These are phyloP conservation scores for Helotiales sp. DNA, from an alignment of 2,329 filamentous ascomycete species.

Conservation along the genomic window DNA sequence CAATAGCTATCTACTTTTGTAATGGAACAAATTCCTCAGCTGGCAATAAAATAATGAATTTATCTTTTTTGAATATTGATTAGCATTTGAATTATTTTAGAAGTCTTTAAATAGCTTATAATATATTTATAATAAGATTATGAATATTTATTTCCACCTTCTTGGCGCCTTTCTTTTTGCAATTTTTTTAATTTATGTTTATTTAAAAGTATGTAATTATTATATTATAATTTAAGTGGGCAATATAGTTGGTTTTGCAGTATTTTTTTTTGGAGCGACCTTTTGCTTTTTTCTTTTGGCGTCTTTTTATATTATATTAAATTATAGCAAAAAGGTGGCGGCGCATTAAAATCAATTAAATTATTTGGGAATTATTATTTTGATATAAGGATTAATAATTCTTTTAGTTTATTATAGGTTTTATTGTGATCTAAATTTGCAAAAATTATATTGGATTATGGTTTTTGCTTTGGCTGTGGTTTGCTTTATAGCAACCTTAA, in stretches of 20 bases:
- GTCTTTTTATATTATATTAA: slow-evolving; percentile 45
- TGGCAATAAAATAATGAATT: background rate
- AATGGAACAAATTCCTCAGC: background rate
- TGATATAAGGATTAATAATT: slow-evolving; percentile 48
- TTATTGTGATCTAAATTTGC: slow-evolving; percentile 46
- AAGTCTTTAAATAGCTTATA: background rate
- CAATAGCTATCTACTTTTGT: slow-evolving; percentile 28
- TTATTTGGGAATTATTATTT: slow-evolving; percentile 46
- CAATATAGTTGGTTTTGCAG: slow-evolving; percentile 47
- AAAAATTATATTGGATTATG: slow-evolving; percentile 45
- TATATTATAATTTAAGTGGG: slow-evolving; percentile 42
- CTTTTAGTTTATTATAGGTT: slow-evolving; percentile 50
- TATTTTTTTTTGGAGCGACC: slow-evolving; percentile 46
- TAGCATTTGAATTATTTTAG: background rate
- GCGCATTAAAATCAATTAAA: slow-evolving; percentile 46
- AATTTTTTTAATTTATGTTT: slow-evolving; percentile 40
- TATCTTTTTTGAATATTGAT: background rate
- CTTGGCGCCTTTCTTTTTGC: slow-evolving; percentile 48
- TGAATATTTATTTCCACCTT: slow-evolving; percentile 50
- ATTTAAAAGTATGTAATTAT: slow-evolving; percentile 38
- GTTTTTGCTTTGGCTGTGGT: slow-evolving; percentile 22
- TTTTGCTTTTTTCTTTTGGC: slow-evolving; percentile 48
- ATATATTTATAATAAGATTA: slow-evolving; percentile 12
- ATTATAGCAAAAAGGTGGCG: slow-evolving; percentile 45
- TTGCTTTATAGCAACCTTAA: slow-evolving; percentile 31